A percentile compares a stretch with the other conserved stretches of the same genome.
Conservation (phyloP, 495 filamentous ascomycete species). For the Penicillium chermesinum region DNA sequence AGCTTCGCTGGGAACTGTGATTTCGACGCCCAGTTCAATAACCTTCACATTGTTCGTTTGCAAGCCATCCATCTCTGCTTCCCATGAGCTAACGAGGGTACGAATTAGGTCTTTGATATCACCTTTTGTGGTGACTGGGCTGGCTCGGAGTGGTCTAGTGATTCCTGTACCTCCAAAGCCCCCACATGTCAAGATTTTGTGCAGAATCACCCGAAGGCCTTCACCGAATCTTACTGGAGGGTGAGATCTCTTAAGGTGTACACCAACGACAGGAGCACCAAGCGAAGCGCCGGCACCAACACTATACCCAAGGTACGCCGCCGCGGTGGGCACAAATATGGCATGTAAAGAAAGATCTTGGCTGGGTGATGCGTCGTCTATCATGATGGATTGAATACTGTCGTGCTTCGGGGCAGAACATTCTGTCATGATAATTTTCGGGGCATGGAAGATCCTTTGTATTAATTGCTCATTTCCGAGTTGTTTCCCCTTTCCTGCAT, state of each 20-base stretch:
- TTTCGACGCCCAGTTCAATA: conserved; percentile 54
- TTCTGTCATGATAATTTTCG: too few species aligned
- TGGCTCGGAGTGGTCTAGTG: conserved; percentile 36
- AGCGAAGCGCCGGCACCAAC: background rate
- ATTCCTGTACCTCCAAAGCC: conserved; percentile 31
- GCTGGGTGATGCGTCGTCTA: too few species aligned
- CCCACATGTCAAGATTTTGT: conserved; percentile 57
- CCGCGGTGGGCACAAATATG: background rate
- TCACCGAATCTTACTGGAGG: conserved; percentile 61
- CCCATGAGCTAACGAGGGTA: background rate
- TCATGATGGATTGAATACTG: too few species aligned
- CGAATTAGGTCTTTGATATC: conserved; percentile 51
- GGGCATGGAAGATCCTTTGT: too few species aligned
- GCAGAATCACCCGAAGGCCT: conserved; percentile 55
- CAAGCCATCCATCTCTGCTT: too few species aligned
- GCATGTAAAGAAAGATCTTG: background rate
- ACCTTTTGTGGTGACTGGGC: conserved; percentile 67
- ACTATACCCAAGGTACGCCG: background rate
- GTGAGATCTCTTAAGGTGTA: conserved; percentile 63
- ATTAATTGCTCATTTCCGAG: too few species aligned
- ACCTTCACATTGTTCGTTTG: conserved; percentile 53
- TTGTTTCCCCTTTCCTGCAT: too few species aligned
- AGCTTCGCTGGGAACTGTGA: conserved; percentile 58
- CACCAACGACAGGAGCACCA: background rate
- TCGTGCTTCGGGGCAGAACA: too few species aligned